Evolutionary conservation across 805 yeast species (phyloP), one percentile per base, ranked within the genome.

Genomic region (Metschnikowia noctiluminum): DNA sequence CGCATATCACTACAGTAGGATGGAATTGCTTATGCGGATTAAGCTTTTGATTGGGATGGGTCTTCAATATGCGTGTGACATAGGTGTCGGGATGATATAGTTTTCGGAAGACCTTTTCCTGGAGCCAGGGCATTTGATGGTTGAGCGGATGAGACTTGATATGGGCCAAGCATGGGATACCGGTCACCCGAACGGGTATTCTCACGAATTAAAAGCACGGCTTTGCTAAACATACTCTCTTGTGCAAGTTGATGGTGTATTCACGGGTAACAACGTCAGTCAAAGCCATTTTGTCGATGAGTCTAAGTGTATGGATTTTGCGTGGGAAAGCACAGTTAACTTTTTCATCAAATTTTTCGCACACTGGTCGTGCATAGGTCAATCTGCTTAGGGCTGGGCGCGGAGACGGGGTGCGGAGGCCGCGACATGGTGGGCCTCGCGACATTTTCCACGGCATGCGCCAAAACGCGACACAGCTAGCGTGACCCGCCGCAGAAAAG

Each of bases 211-310:
- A 14, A 27, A 11, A 36, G 12, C 35, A 28, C 7, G 31, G 31
- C 11, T 34, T 32, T 26, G 15, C 15, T n/a, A 4, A 43, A 87
- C 95, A 74, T 86, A 89, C 96, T 82, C 98, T 90, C 80, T 90
- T 92, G 96, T 90, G 96, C 79, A 92, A 82, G 89, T 94, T 92
- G 80, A 94, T 91, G 85, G 99, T 94, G 89, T 94, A 94, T 82
- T 94, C 99, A 80, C 99, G 96, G 78, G 99, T 88, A 79, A 94
- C 97, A 79, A 90, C 97, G 91, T 94, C 98, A 82, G 88, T 87
- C 76, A 90, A 82, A 79, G 92, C 95, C 79, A 85, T 82, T 77
- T 79, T 78, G 59, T 45, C 56, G 63, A 56, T 60, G 59, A 58
- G 64, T 54, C 56, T 56, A 48, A 42, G 35, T 42, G 39, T 40